Percentiles rank a stretch among this genome's conserved stretches.
These are phyloP conservation scores for Diplodia mutila DNA, from an alignment of 2,329 filamentous ascomycete genomes.

Conservation along the genomic window DNA sequence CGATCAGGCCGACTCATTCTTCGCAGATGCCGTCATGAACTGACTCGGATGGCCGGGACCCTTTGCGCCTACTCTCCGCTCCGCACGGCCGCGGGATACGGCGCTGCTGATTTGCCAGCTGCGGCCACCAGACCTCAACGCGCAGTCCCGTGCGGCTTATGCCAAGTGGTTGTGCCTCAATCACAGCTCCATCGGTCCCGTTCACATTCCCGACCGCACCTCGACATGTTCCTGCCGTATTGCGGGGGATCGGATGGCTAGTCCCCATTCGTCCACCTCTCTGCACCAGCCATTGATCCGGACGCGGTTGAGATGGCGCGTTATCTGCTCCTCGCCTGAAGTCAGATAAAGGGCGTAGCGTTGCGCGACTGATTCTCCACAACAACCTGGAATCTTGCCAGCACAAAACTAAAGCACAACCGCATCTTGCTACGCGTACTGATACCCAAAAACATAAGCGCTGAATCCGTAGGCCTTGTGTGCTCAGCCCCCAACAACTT, in stretches of 20 bases:
- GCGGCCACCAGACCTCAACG: neutral
- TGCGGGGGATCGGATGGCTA: constrained; percentile 20
- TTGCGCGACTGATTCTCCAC: neutral
- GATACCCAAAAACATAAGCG: neutral
- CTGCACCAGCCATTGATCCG: neutral
- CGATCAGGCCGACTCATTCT: constrained; percentile 11
- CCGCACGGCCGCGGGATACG: constrained; percentile 1
- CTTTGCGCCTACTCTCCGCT: neutral
- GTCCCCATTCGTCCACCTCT: neutral
- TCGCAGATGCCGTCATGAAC: constrained; percentile 8
- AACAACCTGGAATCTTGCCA: constrained; percentile 2
- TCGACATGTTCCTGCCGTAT: neutral
- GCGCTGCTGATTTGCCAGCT: neutral
- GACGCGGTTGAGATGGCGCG: neutral
- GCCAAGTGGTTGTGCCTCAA: neutral
- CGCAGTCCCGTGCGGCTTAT: constrained; percentile 1
- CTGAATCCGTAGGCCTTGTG: neutral
- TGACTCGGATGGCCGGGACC: neutral
- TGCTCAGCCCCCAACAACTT: constrained; percentile 10
- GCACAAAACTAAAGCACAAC: neutral
- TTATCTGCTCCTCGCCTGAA: neutral
- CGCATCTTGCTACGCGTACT: neutral
- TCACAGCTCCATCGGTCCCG: neutral
- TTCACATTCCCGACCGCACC: neutral
- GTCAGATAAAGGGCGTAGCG: neutral